Base-by-base conservation (phyloP, 2,329 filamentous ascomycete species). In the Dothideomycetes sp. region DNA sequence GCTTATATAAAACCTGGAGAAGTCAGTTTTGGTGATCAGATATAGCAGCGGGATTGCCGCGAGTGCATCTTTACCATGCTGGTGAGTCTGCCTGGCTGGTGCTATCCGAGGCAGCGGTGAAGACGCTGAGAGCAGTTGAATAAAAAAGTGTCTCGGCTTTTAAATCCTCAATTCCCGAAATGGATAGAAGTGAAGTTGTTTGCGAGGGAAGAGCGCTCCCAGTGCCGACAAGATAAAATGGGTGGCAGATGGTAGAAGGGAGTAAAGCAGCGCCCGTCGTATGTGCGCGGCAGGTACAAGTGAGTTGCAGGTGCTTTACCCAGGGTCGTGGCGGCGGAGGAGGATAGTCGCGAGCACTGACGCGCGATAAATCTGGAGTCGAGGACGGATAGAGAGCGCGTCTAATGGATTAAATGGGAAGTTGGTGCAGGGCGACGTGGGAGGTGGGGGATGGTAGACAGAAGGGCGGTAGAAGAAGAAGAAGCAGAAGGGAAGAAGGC, bases 1-100 rank as follows among this genome's bases (percentile, higher is more conserved):
- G 79, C 69, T 96, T 96, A 64, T 84, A 95, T 48, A 94, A 74
- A 52, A 98, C 89, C 89, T 96, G 57, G 37, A 38, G 33, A 33
- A 24, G 19, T 4, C 36, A 30, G 29, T 27, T 37, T 17, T 16
- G 19, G 38, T 37, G 16, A 38, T 35, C 19, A 27, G 19, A 19
- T 34, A 30, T n/a, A n/a, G n/a, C n/a, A n/a, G n/a, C n/a, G n/a
- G n/a, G n/a, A n/a, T n/a, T n/a, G n/a, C n/a, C n/a, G n/a, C n/a
- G n/a, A n/a, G n/a, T n/a, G n/a, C n/a, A n/a, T n/a, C n/a, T n/a
- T n/a, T 36, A 46, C 44, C 44, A 46, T 46, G 31, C 29, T 43
- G 35, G 4, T 19, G 12, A 17, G 27, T 27, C 5, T 19, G 15
- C 34, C 22, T 27, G 22, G 7, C 22, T 7, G n/a, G n/a, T n/a